Evolutionary conservation across 2,329 filamentous ascomycete species (phyloP).

Genomic region (Didymella lethalis): DNA sequence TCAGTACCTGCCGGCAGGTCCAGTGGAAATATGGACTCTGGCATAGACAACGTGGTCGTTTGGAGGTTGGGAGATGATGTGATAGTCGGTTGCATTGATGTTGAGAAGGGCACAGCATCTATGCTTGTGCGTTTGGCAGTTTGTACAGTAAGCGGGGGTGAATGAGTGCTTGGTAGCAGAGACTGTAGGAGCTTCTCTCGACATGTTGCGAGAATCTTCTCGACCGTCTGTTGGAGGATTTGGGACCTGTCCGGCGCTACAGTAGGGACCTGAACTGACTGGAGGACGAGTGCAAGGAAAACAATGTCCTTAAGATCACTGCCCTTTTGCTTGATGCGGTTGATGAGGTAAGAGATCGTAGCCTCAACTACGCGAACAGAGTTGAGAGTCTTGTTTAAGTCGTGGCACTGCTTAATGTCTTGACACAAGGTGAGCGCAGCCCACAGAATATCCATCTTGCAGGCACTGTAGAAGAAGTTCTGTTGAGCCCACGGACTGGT

Average conservation of each 20-base stretch:
- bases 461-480: slow-evolving; percentile 42
- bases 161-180: slow-evolving; percentile 9
- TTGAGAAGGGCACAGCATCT: background rate
- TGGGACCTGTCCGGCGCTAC: slow-evolving; percentile 3
- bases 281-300: slow-evolving; percentile 29
- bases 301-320: slow-evolving; percentile 35
- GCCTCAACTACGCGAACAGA: slow-evolving; percentile 23
- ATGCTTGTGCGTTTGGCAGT: slow-evolving; percentile 10
- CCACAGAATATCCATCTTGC: slow-evolving; percentile 42
- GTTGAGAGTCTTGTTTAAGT: background rate
- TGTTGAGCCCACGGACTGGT: slow-evolving; percentile 19
- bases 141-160: slow-evolving; percentile 1
- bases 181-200: slow-evolving; percentile 25
- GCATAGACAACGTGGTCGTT: slow-evolving; percentile 5
- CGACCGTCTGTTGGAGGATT: slow-evolving; percentile 14
- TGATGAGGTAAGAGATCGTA: slow-evolving; percentile 25
- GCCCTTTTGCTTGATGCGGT: slow-evolving; percentile 27
- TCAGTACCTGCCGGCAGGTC: slow-evolving; percentile 13
- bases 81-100: slow-evolving; percentile 1
- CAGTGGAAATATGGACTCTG: slow-evolving; percentile 3
- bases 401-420: slow-evolving; percentile 32
- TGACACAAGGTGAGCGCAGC: slow-evolving; percentile 44
- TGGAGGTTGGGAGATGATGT: slow-evolving; percentile 12
- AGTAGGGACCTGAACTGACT: slow-evolving; percentile 23
- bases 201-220: slow-evolving; percentile 23